Base-by-base conservation (phyloP, 768 basidiomycete genomes). In the Clitopilus hobsonii region DNA sequence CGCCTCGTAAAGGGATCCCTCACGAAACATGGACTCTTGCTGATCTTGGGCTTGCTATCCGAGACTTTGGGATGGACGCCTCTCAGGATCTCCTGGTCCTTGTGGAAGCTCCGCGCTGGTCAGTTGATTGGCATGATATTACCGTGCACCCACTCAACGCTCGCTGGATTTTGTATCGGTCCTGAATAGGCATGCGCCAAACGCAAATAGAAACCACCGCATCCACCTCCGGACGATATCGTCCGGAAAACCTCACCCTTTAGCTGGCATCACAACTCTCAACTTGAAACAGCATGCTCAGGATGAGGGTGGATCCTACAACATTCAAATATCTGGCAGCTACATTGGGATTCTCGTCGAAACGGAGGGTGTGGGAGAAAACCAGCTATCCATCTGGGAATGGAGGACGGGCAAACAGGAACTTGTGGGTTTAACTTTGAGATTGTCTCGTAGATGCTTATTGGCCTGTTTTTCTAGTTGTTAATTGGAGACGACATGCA, bases 31-130 rank as follows among this genome's bases (percentile, higher is more conserved):
- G 84, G 83, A 63, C 65, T 5, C 55, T 80, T 16, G 63, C 69
- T 20, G 60, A 64, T 8, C 28, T 71, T 53, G 69, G 69, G 3
- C 58, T 79, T 29, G 29, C 56, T 14, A 60, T 84, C 11, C 74
- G 79, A n/a, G 84, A 86, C 60, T 84, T 85, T 58, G 74, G 73
- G 6, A 77, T 89, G 72, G 87, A 89, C 63, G 82, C 84, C 16
- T 75, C 81, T 22, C 86, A 86, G 61, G 81, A 88, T 63, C 73
- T 89, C 27, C 71, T 88, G 7, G 74, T 86, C 6, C 58, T 81
- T 16, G 66, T 84, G 5, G 76, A 80, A 59, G 65, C 60, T 24
- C 72, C 72, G 20, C 54, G 58, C 54, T 67, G 60, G 78, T 78
- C 59, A 60, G 71, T 63, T 25, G 13, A 1, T 24, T 49, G n/a